Evolutionary conservation across 306 rosid genomes (phyloP), one percentile per base, ranked within the genome.

Genomic region (Fragaria nilgerrensis): DNA sequence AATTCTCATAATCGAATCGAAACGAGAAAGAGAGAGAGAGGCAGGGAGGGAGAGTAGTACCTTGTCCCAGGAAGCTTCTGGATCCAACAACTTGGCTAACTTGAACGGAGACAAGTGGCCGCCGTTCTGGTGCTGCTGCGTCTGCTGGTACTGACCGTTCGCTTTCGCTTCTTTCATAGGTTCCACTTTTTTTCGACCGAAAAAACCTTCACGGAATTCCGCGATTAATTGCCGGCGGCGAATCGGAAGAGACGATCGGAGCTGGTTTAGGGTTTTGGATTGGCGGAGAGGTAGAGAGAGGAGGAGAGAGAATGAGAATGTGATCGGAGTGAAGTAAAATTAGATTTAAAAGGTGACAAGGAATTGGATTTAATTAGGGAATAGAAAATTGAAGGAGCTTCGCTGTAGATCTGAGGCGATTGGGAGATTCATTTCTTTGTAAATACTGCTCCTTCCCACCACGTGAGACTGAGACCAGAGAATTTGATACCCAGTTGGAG

Each of bases 21-120:
- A 3, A 19, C 34, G 34, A 32, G 0, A 32, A 4, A 32, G 32
- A 29, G 14, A 59, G 22, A 23, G 41, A 44, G 22, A 20, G 19
- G 44, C 22, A 7, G 55, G 73, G 68, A 36, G 67, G 68, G 50
- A 36, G 7, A 73, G 75, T 67, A 75, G 84, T 82, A 96, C 99
- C 99, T 96, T 96, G 81, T 96, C 99, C 99, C 99, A 92, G 0
- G 99, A 92, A 80, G 98, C 96, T 81, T 96, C 99, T 14, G 99
- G 98, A 87, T 92, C 98, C 76, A 96, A 84, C 83, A 96, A 82
- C 87, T 91, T 92, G 65, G 98, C 92, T 80, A 92, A 87, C 86
- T 86, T 96, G 85, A 91, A 92, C 71, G 97, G 94, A 50, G 99
- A 87, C 70, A 87, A 87, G 85, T 96, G 99, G 29, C 23, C 59